phyloP scores from a whole-genome alignment of 805 yeast species.

The Hanseniaspora lindneri region DNA sequence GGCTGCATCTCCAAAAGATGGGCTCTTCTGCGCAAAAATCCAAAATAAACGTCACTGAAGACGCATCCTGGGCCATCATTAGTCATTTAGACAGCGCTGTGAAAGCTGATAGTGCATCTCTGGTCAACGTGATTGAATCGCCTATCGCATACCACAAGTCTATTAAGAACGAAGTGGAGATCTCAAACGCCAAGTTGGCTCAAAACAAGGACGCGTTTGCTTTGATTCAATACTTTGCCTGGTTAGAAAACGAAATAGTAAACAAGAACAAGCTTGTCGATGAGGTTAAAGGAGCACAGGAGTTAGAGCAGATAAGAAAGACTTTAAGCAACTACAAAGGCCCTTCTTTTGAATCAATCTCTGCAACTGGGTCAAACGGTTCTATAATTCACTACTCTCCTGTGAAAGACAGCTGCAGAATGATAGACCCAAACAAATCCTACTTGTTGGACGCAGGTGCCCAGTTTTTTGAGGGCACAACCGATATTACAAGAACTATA shows the following conservation, averaged over 20 bases:
- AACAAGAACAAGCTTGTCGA: conserved; percentile 35
- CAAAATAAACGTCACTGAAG: conserved; percentile 41
- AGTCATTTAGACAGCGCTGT: conserved; percentile 34
- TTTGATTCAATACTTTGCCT: conserved; percentile 58
- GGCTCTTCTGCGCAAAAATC: conserved; percentile 21
- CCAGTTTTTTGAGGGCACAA: conserved; percentile 86
- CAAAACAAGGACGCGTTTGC: conserved; percentile 80
- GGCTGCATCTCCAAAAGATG: conserved; percentile 38
- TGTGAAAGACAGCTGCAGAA: conserved; percentile 41
- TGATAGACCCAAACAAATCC: conserved; percentile 54
- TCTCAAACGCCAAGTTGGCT: conserved; percentile 57
- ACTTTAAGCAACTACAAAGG: conserved; percentile 49
- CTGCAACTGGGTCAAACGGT: conserved; percentile 65
- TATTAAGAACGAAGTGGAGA: conserved; percentile 61
- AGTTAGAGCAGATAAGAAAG: conserved; percentile 44
- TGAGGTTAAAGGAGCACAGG: conserved; percentile 56
- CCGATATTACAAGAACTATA: conserved; percentile 84
- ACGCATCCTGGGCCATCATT: conserved; percentile 58
- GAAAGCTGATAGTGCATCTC: neutral
- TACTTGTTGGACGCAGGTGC: conserved; percentile 84
- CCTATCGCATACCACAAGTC: conserved; percentile 62
- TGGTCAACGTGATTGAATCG: conserved; percentile 34
- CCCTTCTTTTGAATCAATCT: conserved; percentile 62
- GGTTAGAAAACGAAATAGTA: conserved; percentile 58
- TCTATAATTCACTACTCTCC: conserved; percentile 71